These are phyloP conservation scores for Inosperma sp. DNA, from an alignment of 768 basidiomycete genomes.

Conservation along the genomic window DNA sequence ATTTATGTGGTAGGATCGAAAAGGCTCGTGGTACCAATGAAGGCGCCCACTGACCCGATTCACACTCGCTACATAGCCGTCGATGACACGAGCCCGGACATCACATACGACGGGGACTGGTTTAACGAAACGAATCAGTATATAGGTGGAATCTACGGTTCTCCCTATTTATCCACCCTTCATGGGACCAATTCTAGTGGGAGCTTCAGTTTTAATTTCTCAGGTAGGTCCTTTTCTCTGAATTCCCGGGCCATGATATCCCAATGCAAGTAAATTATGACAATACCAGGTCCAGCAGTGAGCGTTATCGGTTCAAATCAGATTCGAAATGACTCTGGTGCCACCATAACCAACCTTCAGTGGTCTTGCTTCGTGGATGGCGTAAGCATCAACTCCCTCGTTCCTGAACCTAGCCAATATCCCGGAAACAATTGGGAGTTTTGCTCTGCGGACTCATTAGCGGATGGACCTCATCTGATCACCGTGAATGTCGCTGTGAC, in stretches of 20 bases:
- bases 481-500: constrained; percentile 20
- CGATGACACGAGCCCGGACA: constrained; percentile 20
- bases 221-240: constrained; percentile 4
- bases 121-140: constrained; percentile 12
- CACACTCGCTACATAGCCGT: constrained; percentile 6
- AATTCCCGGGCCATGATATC: background rate
- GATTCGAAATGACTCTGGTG: constrained; percentile 9
- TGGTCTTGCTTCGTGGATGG: constrained; percentile 28
- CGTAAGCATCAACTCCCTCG: constrained; percentile 11
- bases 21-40: too few species aligned
- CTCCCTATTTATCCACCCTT: constrained; percentile 17
- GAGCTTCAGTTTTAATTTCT: constrained; percentile 18
- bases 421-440: constrained; percentile 21
- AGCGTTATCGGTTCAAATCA: constrained; percentile 20
- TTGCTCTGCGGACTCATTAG: constrained; percentile 15
- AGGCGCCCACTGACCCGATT: background rate
- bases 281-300: constrained; percentile 11
- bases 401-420: constrained; percentile 8
- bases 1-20: too few species aligned
- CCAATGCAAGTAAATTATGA: constrained; percentile 10
- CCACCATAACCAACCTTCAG: constrained; percentile 17
- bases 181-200: constrained; percentile 16
- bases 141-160: constrained; percentile 17
- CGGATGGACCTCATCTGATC: constrained; percentile 22
- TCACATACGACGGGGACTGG: constrained; percentile 21